Percentiles rank a stretch among this genome's conserved stretches.
Conservation (phyloP, 352 stramenopile genomes). For the Phytophthora crassamura region DNA sequence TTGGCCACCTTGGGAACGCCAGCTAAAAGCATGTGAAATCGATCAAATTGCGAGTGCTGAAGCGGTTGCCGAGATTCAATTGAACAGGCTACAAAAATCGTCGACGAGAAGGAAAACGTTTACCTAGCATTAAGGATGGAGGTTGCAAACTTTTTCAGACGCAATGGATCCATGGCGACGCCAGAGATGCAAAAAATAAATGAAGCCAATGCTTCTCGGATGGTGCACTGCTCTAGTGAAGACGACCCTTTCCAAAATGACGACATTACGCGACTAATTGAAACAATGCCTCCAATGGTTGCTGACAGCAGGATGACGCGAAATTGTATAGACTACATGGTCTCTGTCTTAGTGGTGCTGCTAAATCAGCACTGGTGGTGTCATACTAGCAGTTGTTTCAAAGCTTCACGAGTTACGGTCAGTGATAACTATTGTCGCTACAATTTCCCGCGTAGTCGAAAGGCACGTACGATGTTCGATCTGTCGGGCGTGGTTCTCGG, state of each 20-base stretch:
- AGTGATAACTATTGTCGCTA: not conserved
- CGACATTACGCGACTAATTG: not conserved
- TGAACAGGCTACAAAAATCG: not conserved
- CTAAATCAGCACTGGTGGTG: constrained; percentile 3
- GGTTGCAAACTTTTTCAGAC: too few relatives aligned
- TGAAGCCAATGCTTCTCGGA: not conserved
- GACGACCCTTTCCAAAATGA: not conserved
- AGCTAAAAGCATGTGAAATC: not conserved
- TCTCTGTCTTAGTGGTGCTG: not conserved
- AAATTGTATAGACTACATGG: constrained; percentile 3
- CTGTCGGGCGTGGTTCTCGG: too few relatives aligned
- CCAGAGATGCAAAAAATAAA: not conserved
- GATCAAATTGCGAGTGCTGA: not conserved
- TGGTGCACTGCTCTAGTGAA: not conserved
- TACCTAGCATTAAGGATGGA: not conserved
- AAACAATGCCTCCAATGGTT: not conserved
- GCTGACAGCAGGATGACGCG: not conserved
- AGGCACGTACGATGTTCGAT: too few relatives aligned
- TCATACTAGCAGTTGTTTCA: constrained; percentile 6
- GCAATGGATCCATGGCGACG: not conserved
- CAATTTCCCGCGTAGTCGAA: too few relatives aligned
- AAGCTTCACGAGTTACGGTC: not conserved
- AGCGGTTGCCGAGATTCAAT: not conserved
- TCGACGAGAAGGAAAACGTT: too few relatives aligned
- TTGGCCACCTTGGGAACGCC: not conserved